These are phyloP conservation scores for Zygotorulaspora sp. DNA, from an alignment of 805 yeast genomes.

Conservation along the genomic window DNA sequence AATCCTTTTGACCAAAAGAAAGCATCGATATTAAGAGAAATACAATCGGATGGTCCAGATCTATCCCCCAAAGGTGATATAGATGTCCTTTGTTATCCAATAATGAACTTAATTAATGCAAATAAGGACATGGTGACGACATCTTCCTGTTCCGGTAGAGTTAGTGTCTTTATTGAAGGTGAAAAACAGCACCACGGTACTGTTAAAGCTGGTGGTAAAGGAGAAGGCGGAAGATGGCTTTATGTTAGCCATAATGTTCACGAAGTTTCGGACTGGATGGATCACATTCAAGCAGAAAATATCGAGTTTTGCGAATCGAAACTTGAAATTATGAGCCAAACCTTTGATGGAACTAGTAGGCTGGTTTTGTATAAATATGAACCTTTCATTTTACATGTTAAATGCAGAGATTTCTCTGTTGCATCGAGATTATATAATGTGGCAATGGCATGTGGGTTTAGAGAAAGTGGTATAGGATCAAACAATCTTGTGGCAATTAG, in stretches of 20 bases:
- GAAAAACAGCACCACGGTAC: conserved; percentile 37
- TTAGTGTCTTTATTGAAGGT: conserved; percentile 79
- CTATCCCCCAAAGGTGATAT: conserved; percentile 85
- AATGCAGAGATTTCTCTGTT: conserved; percentile 55
- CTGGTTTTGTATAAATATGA: conserved; percentile 74
- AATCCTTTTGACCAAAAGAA: conserved; percentile 70
- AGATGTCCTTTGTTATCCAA: conserved; percentile 69
- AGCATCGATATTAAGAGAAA: conserved; percentile 47
- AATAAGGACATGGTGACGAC: conserved; percentile 74
- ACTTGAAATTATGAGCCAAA: conserved; percentile 2
- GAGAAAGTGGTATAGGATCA: conserved; percentile 82
- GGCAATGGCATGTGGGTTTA: conserved; percentile 81
- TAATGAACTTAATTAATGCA: conserved; percentile 62
- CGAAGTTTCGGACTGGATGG: conserved; percentile 48
- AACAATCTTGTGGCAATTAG: conserved; percentile 76
- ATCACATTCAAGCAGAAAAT: conserved; percentile 23
- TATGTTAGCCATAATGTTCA: conserved; percentile 66
- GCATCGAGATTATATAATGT: conserved; percentile 61
- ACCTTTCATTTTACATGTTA: conserved; percentile 79
- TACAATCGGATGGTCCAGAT: conserved; percentile 47
- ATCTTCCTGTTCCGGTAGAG: conserved; percentile 83
- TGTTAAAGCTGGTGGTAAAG: conserved; percentile 69
- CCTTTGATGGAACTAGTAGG: conserved; percentile 36
- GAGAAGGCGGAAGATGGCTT: conserved; percentile 79
- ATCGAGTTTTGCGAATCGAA: conserved; percentile 16